Conservation (phyloP, 2,329 filamentous ascomycete species). For the Claviceps citrina region DNA sequence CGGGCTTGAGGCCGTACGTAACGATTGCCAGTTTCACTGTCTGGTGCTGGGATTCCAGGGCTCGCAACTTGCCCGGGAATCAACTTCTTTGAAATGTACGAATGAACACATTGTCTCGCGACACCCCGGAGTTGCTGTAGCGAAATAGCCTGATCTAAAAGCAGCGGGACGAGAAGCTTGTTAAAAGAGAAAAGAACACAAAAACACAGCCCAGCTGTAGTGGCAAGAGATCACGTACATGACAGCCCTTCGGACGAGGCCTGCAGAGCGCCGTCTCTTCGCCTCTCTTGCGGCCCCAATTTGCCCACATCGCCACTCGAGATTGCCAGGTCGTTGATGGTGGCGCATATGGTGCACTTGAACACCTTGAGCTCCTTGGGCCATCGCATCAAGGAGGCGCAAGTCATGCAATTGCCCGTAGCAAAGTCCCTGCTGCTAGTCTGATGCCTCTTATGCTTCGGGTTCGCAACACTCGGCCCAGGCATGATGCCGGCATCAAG, state of each 20-base stretch:
- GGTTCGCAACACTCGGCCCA: constrained; percentile 4
- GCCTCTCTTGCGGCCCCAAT: constrained; percentile 2
- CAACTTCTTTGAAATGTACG: constrained; percentile 16
- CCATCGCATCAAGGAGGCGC: constrained; percentile 67
- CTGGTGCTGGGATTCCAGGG: neutral
- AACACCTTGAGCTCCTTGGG: constrained; percentile 58
- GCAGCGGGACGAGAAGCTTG: neutral
- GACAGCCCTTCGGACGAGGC: neutral
- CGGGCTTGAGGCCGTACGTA: neutral
- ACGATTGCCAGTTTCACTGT: neutral
- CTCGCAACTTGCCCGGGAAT: neutral
- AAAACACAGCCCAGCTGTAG: neutral
- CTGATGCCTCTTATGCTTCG: constrained; percentile 19
- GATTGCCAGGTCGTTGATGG: constrained; percentile 58
- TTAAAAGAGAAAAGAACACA: neutral
- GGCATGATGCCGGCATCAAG: constrained; percentile 15
- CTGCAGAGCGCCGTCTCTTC: constrained; percentile 2
- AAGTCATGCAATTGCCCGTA: constrained; percentile 71
- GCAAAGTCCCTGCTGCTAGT: constrained; percentile 39
- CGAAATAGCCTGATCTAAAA: constrained; percentile 18
- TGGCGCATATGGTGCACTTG: constrained; percentile 69
- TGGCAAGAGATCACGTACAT: constrained; percentile 2
- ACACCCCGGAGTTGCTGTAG: constrained; percentile 20
- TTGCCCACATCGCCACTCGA: constrained; percentile 7
- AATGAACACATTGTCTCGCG: constrained; percentile 19